phyloP scores from a whole-genome alignment of 257 asterid species.

The Solanum chilense region DNA sequence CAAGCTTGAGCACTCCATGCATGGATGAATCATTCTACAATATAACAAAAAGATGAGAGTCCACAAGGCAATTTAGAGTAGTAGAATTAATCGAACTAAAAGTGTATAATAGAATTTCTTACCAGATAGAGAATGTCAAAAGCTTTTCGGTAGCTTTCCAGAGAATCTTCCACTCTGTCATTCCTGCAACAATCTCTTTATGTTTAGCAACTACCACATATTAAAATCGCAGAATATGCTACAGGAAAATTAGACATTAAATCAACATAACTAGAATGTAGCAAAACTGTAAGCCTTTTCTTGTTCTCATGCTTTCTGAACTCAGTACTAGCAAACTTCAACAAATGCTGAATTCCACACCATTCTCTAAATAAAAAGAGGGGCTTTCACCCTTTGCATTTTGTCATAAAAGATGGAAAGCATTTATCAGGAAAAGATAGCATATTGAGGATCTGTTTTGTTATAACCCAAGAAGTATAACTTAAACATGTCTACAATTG shows the following conservation, averaged over 20 bases:
- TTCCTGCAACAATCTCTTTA: constrained; percentile 42
- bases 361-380: not conserved
- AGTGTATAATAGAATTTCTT: constrained; percentile 4
- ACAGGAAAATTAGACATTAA: not conserved
- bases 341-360: not conserved
- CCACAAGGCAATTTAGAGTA: not conserved
- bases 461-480: not conserved
- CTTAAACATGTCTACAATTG: not conserved
- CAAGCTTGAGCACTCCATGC: constrained; percentile 74
- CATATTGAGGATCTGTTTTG: not conserved
- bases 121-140: constrained; percentile 84
- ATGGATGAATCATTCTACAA: constrained; percentile 72
- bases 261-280: not conserved
- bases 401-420: not conserved
- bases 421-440: not conserved
- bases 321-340: not conserved
- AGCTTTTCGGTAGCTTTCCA: constrained; percentile 53
- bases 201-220: not conserved
- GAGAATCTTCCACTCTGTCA: constrained; percentile 62
- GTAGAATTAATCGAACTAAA: not conserved
- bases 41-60: not conserved
- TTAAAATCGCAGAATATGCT: not conserved
- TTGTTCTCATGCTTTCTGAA: not conserved
- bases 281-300: not conserved
- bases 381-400: not conserved